A percentile compares a stretch with the other conserved stretches of the same genome.
Conservation (phyloP, 495 filamentous ascomycete species). For the Clohesyomyces aquaticus region DNA sequence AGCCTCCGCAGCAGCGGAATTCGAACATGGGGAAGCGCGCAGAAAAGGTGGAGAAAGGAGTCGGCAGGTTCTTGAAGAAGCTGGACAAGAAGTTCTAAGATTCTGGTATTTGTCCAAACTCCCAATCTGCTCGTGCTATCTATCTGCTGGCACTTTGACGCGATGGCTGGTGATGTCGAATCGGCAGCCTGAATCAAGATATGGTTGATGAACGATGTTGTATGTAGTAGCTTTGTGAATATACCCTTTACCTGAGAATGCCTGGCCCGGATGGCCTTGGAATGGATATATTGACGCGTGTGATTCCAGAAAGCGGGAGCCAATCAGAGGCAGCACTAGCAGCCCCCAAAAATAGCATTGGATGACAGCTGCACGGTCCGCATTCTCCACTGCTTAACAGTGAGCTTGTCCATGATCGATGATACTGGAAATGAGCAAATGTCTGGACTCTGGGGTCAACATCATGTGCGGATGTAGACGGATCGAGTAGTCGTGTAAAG, state of each 20-base stretch:
- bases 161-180: too few species aligned
- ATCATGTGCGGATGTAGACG: too few species aligned
- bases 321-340: not conserved
- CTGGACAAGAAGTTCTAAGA: slow-evolving; percentile 80
- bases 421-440: not conserved
- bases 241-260: slow-evolving; percentile 3
- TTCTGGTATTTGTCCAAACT: slow-evolving; percentile 9
- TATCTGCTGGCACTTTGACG: not conserved
- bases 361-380: not conserved
- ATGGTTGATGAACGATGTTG: too few species aligned
- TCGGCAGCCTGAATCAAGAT: too few species aligned
- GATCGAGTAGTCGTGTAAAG: too few species aligned
- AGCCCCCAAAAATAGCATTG: slow-evolving; percentile 7
- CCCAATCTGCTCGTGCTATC: not conserved
- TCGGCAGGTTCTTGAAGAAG: slow-evolving; percentile 82
- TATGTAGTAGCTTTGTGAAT: too few species aligned
- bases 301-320: not conserved
- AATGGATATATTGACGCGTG: slow-evolving; percentile 4
- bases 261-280: not conserved
- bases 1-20: slow-evolving; percentile 48
- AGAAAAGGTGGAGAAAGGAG: slow-evolving; percentile 72
- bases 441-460: too few species aligned
- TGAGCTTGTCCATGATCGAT: not conserved
- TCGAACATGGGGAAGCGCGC: slow-evolving; percentile 70
- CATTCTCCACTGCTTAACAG: not conserved